A percentile compares a stretch with the other conserved stretches of the same genome.
phyloP scores from a whole-genome alignment of 495 filamentous ascomycete species.

The Letharia lupina region DNA sequence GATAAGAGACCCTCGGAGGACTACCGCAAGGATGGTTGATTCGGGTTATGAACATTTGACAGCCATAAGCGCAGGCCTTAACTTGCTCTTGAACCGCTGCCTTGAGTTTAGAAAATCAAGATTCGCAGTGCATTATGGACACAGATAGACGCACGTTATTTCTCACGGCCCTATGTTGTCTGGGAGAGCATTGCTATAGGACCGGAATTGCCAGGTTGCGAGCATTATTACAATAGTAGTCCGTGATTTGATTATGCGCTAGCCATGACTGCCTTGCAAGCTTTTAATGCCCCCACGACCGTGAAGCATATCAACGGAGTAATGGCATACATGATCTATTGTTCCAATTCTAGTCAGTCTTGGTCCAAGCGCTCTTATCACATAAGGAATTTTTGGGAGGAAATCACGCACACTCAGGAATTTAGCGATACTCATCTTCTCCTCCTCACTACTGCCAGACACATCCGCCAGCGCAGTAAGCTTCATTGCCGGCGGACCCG shows the following conservation, averaged over 20 bases:
- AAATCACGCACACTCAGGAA: slow-evolving; percentile 51
- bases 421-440: slow-evolving; percentile 64
- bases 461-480: slow-evolving; percentile 60
- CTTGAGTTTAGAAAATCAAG: neutral
- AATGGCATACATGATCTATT: slow-evolving; percentile 42
- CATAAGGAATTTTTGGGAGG: neutral
- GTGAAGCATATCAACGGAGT: slow-evolving; percentile 45
- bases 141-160: neutral
- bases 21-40: neutral
- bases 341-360: slow-evolving; percentile 1
- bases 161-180: neutral
- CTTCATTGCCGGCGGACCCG: slow-evolving; percentile 63
- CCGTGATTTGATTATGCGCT: slow-evolving; percentile 1
- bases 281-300: slow-evolving; percentile 45
- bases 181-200: neutral
- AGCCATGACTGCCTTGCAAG: slow-evolving; percentile 32
- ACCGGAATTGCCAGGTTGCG: neutral
- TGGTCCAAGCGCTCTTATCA: neutral
- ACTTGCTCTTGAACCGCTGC: neutral
- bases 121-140: neutral
- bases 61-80: neutral
- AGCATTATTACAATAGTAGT: neutral
- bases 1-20: neutral
- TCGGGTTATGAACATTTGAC: neutral
- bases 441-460: slow-evolving; percentile 44